Conservation (phyloP, 495 filamentous ascomycete genomes). For the Xylaria bambusicola region DNA sequence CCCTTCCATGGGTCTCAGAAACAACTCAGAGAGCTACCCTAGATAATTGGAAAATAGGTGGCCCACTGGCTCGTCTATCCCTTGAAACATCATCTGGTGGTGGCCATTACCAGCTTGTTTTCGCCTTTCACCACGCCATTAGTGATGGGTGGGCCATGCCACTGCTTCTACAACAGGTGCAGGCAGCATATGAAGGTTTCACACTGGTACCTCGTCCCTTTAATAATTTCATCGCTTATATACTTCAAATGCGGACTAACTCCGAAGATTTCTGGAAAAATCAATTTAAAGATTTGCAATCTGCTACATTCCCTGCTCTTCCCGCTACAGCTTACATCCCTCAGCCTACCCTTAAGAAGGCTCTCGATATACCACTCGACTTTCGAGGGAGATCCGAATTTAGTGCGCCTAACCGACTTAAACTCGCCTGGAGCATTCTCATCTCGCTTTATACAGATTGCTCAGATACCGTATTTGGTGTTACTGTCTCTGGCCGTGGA, state of each 20-base stretch:
- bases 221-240: neutral
- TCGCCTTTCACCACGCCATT: neutral
- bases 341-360: neutral
- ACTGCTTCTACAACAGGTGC: neutral
- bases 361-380: conserved; percentile 1
- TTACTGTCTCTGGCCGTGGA: conserved; percentile 53
- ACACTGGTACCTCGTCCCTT: neutral
- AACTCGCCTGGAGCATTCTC: conserved; percentile 41
- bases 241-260: neutral
- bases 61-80: neutral
- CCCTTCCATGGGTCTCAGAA: conserved; percentile 19
- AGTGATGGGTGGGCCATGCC: conserved; percentile 6
- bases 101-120: neutral
- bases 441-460: conserved; percentile 32
- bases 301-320: neutral
- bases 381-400: neutral
- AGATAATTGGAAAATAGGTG: neutral
- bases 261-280: neutral
- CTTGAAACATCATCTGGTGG: neutral
- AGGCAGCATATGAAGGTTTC: neutral
- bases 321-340: neutral
- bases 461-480: conserved; percentile 53
- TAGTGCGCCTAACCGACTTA: neutral
- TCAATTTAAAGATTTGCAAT: neutral
- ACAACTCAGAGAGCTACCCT: neutral